These are phyloP conservation scores for Hypoxylon sp. DNA, from an alignment of 2,329 filamentous ascomycete genomes.

Conservation along the genomic window DNA sequence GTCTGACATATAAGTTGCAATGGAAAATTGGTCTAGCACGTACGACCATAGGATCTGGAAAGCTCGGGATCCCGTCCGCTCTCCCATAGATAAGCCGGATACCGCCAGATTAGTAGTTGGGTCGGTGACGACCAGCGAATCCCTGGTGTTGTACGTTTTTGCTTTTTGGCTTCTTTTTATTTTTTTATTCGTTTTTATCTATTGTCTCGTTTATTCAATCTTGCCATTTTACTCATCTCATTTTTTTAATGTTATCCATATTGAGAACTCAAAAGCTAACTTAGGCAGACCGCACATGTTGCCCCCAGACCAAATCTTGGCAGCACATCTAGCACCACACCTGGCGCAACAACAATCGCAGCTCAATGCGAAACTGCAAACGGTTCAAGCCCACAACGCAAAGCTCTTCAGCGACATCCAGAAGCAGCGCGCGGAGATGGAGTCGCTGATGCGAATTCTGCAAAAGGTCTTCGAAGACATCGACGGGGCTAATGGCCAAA, in stretches of 20 bases:
- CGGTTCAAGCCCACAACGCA: conserved; percentile 70
- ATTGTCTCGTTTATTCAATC: conserved; percentile 6
- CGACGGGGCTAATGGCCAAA: conserved; percentile 65
- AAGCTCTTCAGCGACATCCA: conserved; percentile 66
- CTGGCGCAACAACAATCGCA: conserved; percentile 68
- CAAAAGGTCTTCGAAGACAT: conserved; percentile 69
- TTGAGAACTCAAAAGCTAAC: conserved; percentile 10
- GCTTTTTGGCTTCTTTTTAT: conserved; percentile 19
- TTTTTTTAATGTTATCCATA: conserved; percentile 1
- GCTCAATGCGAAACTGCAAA: conserved; percentile 71
- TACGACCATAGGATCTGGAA: conserved; percentile 46
- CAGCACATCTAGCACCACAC: conserved; percentile 69
- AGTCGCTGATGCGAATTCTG: conserved; percentile 63
- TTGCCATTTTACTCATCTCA: conserved; percentile 2
- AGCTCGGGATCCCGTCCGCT: conserved; percentile 48
- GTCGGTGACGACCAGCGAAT: conserved; percentile 49
- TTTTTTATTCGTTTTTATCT: background rate
- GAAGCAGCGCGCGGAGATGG: conserved; percentile 69
- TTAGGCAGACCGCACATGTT: conserved; percentile 66
- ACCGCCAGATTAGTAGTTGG: conserved; percentile 46
- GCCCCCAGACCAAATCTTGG: conserved; percentile 65
- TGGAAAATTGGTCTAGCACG: conserved; percentile 22
- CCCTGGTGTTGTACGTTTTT: conserved; percentile 48
- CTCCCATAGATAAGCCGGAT: conserved; percentile 45
- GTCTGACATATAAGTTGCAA: conserved; percentile 32